Conservation (phyloP, 257 asterid genomes). For the Solanum pinnatisectum region DNA sequence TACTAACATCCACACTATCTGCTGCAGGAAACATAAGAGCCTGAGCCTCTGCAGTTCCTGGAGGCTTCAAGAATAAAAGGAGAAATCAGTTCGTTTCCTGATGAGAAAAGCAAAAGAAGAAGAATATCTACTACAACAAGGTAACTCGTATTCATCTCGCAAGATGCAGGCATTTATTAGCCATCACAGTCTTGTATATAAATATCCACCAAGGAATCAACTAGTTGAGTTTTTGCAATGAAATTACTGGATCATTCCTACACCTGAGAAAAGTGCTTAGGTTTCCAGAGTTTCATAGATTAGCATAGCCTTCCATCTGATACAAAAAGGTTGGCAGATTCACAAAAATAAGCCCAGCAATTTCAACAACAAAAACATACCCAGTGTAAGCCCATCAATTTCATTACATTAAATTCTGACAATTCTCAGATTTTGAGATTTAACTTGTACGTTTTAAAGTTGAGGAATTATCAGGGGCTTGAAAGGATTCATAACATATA, state of each 20-base stretch:
- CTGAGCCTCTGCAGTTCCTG: constrained; percentile 83
- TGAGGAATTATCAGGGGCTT: background rate
- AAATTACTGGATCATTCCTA: background rate
- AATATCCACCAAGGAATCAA: background rate
- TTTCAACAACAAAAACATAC: background rate
- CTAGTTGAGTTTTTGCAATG: background rate
- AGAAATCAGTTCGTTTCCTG: background rate
- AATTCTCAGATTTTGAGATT: background rate
- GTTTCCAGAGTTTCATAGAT: background rate
- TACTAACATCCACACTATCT: constrained; percentile 67
- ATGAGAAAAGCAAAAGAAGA: background rate
- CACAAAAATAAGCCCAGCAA: background rate
- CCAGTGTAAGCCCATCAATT: background rate
- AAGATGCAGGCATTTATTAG: background rate
- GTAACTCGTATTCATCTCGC: background rate
- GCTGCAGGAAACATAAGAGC: constrained; percentile 45
- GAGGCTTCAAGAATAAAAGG: constrained; percentile 64
- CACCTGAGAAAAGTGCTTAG: background rate
- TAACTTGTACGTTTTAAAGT: background rate
- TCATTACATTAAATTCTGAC: background rate
- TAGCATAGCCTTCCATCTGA: background rate
- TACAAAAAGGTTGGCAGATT: background rate
- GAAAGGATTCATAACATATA: background rate
- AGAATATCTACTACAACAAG: background rate
- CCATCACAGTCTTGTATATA: background rate